Evolutionary conservation across 1,139 yeast genomes (phyloP).

Genomic region (Kodamaea arcana): DNA sequence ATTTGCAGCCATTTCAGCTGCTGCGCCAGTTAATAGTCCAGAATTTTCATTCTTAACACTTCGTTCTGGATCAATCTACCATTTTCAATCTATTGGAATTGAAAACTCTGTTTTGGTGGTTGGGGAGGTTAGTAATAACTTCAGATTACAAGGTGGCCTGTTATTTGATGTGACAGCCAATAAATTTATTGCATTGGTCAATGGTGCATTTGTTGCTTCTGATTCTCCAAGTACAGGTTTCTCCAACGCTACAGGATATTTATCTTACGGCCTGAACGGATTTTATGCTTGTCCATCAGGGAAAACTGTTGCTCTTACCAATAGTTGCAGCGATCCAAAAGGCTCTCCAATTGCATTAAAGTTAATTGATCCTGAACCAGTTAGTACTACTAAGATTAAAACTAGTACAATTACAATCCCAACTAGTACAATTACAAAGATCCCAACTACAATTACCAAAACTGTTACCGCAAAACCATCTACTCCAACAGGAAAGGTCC

Average conservation of each 20-base stretch:
- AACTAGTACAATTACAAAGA: slow-evolving; percentile 3
- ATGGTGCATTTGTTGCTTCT: slow-evolving; percentile 10
- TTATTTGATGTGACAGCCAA: slow-evolving; percentile 18
- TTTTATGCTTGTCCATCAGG: slow-evolving; percentile 20
- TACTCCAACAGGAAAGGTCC: slow-evolving; percentile 3
- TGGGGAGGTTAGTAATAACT: slow-evolving; percentile 15
- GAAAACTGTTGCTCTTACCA: slow-evolving; percentile 9
- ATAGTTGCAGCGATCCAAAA: slow-evolving; percentile 6
- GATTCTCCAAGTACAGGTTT: slow-evolving; percentile 16
- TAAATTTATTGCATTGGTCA: slow-evolving; percentile 14
- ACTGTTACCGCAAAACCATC: neutral
- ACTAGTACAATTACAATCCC: neutral
- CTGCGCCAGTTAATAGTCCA: slow-evolving; percentile 11
- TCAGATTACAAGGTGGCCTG: slow-evolving; percentile 15
- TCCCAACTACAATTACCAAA: slow-evolving; percentile 2
- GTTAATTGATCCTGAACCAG: slow-evolving; percentile 3
- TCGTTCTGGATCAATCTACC: slow-evolving; percentile 23
- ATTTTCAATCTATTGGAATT: slow-evolving; percentile 13
- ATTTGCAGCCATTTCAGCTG: slow-evolving; percentile 22
- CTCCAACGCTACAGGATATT: slow-evolving; percentile 12
- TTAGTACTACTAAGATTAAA: neutral
- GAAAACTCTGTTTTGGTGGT: slow-evolving; percentile 13
- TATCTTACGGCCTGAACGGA: slow-evolving; percentile 10
- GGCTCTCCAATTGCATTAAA: slow-evolving; percentile 13
- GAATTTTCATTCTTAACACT: slow-evolving; percentile 18